These are phyloP conservation scores for Coemansia sp. DNA, from an alignment of 192 early-diverging fungal genomes.

Conservation along the genomic window DNA sequence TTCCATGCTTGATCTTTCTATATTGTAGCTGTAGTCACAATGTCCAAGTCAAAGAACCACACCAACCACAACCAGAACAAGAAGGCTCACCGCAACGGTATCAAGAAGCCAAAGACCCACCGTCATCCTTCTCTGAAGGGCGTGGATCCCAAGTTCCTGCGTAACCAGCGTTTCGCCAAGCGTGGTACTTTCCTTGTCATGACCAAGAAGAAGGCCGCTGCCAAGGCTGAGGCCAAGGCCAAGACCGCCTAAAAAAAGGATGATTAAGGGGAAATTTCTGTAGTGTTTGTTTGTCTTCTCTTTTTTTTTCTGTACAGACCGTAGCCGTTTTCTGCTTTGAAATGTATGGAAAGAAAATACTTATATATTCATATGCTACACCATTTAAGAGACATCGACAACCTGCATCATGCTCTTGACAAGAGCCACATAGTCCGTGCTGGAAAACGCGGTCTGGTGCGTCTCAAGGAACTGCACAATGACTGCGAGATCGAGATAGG, in stretches of 20 bases:
- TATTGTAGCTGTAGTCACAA: constrained; percentile 44
- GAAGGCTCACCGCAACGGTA: constrained; percentile 99
- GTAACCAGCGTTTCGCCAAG: constrained; percentile 97
- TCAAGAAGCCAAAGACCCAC: constrained; percentile 94
- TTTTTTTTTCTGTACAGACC: neutral
- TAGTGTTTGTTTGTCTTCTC: neutral
- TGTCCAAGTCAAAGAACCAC: constrained; percentile 98
- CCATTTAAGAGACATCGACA: neutral
- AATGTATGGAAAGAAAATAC: neutral
- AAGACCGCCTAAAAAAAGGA: constrained; percentile 24
- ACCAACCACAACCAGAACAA: constrained; percentile 99
- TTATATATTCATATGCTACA: neutral
- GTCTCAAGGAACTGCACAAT: constrained; percentile 46
- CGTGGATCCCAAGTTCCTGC: constrained; percentile 91
- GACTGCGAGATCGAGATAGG: constrained; percentile 36
- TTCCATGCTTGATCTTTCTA: neutral
- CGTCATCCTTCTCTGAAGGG: constrained; percentile 91
- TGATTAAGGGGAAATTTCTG: neutral
- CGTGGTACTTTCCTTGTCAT: constrained; percentile 44
- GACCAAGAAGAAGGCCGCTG: constrained; percentile 42
- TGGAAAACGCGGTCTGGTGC: constrained; percentile 45
- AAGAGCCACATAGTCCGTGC: constrained; percentile 44
- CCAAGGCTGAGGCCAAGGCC: constrained; percentile 33
- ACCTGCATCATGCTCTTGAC: constrained; percentile 52
- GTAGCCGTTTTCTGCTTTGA: neutral